These are phyloP conservation scores for Trametes cubensis DNA, from an alignment of 768 basidiomycete species.

Conservation along the genomic window DNA sequence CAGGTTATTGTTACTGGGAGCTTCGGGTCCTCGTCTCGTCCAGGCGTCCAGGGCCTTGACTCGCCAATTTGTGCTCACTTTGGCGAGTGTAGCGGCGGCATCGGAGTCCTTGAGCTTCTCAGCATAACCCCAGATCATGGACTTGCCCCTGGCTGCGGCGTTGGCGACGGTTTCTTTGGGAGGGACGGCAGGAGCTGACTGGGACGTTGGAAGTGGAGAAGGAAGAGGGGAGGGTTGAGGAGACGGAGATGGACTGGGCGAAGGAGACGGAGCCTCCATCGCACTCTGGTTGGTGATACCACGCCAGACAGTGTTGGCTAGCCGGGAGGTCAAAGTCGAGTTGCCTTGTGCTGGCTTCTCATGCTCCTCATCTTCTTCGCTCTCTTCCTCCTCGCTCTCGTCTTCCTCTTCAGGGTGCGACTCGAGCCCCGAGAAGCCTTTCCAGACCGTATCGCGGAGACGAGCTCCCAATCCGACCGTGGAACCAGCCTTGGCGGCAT, in stretches of 20 bases:
- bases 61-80: constrained; percentile 76
- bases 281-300: constrained; percentile 76
- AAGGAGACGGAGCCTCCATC: constrained; percentile 58
- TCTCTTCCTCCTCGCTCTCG: constrained; percentile 37
- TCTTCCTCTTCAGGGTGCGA: constrained; percentile 35
- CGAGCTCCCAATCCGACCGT: constrained; percentile 54
- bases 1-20: constrained; percentile 18
- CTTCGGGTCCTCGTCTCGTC: constrained; percentile 29
- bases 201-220: constrained; percentile 27
- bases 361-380: constrained; percentile 17
- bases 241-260: constrained; percentile 32
- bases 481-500: constrained; percentile 32
- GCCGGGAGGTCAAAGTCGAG: constrained; percentile 49
- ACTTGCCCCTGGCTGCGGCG: constrained; percentile 25
- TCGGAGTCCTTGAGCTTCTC: constrained; percentile 76
- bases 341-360: constrained; percentile 27
- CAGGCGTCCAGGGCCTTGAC: constrained; percentile 56
- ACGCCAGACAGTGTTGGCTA: constrained; percentile 71
- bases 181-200: constrained; percentile 21
- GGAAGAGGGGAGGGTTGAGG: constrained; percentile 24
- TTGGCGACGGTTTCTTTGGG: constrained; percentile 19
- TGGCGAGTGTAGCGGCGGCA: constrained; percentile 67
- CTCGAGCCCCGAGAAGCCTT: constrained; percentile 51
- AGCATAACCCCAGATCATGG: constrained; percentile 68
- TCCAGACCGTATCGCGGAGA: constrained; percentile 66